Evolutionary conservation across 768 basidiomycete species (phyloP).

Genomic region (Hortiboletus flavorubellus): DNA sequence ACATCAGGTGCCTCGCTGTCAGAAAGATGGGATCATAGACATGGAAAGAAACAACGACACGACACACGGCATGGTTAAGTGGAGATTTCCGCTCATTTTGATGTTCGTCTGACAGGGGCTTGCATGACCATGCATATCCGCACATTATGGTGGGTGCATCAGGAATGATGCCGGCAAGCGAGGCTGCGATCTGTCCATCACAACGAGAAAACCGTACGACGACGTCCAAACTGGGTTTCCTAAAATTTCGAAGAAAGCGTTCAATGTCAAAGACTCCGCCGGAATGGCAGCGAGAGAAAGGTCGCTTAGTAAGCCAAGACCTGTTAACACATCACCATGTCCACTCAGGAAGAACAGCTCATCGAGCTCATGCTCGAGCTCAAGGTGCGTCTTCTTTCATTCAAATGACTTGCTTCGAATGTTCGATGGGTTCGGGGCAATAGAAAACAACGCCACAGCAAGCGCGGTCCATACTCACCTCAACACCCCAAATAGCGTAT

Average conservation of each 20-base stretch:
- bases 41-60: neutral
- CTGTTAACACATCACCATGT: slow-evolving; percentile 36
- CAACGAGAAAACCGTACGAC: too few relatives aligned
- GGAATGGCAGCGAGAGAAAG: too few relatives aligned
- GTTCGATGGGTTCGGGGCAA: neutral
- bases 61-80: neutral
- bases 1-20: neutral
- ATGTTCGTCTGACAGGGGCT: slow-evolving; percentile 9
- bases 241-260: too few relatives aligned
- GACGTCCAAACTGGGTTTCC: too few relatives aligned
- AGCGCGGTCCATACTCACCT: slow-evolving; percentile 64
- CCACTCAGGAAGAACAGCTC: slow-evolving; percentile 61
- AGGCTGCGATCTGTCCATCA: too few relatives aligned
- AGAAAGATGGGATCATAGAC: neutral
- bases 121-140: neutral
- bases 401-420: neutral
- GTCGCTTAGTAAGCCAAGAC: slow-evolving; percentile 16
- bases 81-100: slow-evolving; percentile 2
- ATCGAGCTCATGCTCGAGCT: slow-evolving; percentile 74
- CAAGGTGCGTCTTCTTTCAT: slow-evolving; percentile 40
- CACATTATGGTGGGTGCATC: neutral
- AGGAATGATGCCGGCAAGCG: neutral
- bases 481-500: slow-evolving; percentile 74
- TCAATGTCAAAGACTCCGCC: too few relatives aligned
- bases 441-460: slow-evolving; percentile 76